Evolutionary conservation across 768 basidiomycete species (phyloP), one percentile per base, ranked within the genome.

Genomic region (Cyathus striatus): DNA sequence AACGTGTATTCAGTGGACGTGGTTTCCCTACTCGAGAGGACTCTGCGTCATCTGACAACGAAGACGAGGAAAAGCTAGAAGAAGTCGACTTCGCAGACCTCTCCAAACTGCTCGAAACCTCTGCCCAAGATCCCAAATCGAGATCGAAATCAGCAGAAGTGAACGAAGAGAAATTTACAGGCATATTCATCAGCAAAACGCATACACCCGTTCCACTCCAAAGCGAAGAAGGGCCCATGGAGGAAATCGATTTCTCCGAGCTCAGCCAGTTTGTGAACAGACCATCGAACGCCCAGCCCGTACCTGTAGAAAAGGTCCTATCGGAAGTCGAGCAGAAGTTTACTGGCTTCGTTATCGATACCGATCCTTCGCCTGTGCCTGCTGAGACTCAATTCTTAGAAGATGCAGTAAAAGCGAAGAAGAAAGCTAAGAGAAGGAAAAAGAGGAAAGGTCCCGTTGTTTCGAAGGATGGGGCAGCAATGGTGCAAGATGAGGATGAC

Each of bases 41-140:
- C 13, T 60, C 59, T 2, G 48, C 54, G 22, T 59, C 61, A 0
- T 48, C 53, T 16, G 48, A 57, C 10, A 43, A 53, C 13, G 45
- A 52, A 12, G 55, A 55, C 3, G 55, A 57, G 13, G 69, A 73
- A 36, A 62, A 61, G 14, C 57, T 82, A 20, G 73, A 78, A 54
- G 79, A 79, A 52, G 67, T 88, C 12, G 81, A 90, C 52, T 89
- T 87, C 50, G 68, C 71, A 13, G 83, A 87, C 38, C 52, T 83
- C 33, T 76, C 61, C 1, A 68, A 64, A 45, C 41, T 86, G 44
- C 60, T 79, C 12, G 71, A 72, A 7, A 40, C 50, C 5, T 35
- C 48, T 9, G n/a, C 27, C 26, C 7, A 7, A 9, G 35, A 10
- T 7, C 6, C 35, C 10, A 50, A 53, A 5, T 49, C 54, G 3